phyloP scores from a whole-genome alignment of 139 green algal genomes.

The Chlamydomonas asymmetrica region DNA sequence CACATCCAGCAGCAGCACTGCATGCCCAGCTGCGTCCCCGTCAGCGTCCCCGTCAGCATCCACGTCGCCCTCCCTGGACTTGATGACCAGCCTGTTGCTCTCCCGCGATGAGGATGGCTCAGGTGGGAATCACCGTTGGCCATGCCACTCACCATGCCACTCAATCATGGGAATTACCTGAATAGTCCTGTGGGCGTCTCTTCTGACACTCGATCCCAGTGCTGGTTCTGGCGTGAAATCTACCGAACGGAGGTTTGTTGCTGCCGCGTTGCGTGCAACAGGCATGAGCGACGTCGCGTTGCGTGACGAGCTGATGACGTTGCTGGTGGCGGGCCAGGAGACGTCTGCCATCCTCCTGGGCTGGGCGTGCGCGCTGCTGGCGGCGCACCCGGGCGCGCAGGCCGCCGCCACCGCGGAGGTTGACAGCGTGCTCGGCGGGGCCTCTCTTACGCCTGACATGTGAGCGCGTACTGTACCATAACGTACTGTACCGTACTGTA shows the following conservation, averaged over 20 bases:
- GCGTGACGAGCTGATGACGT: conserved; percentile 86
- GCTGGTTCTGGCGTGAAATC: too few species aligned
- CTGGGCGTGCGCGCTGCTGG: conserved; percentile 75
- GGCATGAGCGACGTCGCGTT: conserved; percentile 69
- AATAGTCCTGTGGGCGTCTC: too few species aligned
- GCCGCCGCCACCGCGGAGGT: conserved; percentile 45
- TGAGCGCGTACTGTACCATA: too few species aligned
- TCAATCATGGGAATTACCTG: too few species aligned
- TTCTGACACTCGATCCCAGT: too few species aligned
- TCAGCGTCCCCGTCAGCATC: too few species aligned
- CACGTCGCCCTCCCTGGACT: conserved; percentile 38
- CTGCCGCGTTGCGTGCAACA: neutral
- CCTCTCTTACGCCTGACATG: conserved; percentile 23
- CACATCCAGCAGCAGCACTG: too few species aligned
- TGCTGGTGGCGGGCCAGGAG: conserved; percentile 85
- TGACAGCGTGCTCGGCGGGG: conserved; percentile 23
- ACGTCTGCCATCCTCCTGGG: conserved; percentile 85
- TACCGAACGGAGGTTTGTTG: neutral
- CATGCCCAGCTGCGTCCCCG: too few species aligned
- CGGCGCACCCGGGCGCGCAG: conserved; percentile 65
- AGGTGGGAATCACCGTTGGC: conserved; percentile 1
- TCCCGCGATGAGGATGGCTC: conserved; percentile 58
- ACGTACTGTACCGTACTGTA: too few species aligned
- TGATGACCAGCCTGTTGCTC: conserved; percentile 73
- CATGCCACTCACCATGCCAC: neutral